These are phyloP conservation scores for Cicer judaicum DNA, from an alignment of 306 rosid genomes.

Conservation along the genomic window DNA sequence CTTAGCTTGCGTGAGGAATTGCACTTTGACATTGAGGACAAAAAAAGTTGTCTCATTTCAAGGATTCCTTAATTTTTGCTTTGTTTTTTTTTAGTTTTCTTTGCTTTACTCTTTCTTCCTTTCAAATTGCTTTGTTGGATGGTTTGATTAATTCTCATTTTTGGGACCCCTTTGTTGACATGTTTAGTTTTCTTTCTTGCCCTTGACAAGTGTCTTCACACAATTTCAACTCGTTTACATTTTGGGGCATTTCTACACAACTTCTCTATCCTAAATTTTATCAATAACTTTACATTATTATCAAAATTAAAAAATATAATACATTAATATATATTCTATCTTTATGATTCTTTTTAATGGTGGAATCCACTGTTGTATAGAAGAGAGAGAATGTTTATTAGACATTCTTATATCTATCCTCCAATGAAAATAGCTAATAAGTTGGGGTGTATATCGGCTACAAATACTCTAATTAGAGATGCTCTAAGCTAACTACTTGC, in stretches of 20 bases:
- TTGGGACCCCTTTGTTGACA: conserved; percentile 46
- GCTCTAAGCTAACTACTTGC: conserved; percentile 1
- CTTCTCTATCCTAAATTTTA: background rate
- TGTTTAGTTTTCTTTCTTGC: conserved; percentile 45
- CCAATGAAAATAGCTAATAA: no score
- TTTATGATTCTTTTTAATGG: no score
- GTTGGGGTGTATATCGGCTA: no score
- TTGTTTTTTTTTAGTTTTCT: conserved; percentile 50
- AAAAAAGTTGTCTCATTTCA: conserved; percentile 23
- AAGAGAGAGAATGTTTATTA: no score
- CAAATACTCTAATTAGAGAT: no score
- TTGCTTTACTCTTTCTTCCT: conserved; percentile 51
- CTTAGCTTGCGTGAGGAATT: conserved; percentile 66
- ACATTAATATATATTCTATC: no score
- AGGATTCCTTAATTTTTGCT: conserved; percentile 37
- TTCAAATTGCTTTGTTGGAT: conserved; percentile 44
- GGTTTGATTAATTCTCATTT: conserved; percentile 23
- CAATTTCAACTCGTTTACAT: conserved; percentile 37
- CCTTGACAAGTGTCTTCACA: conserved; percentile 34
- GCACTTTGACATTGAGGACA: conserved; percentile 58
- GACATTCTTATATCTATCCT: no score
- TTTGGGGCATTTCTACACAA: background rate
- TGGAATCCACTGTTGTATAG: no score
- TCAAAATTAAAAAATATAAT: no score
- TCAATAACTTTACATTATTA: no score